Evolutionary conservation across 2,329 filamentous ascomycete genomes (phyloP), one percentile per base, ranked within the genome.

Genomic region (Aspergillus phoenicis): DNA sequence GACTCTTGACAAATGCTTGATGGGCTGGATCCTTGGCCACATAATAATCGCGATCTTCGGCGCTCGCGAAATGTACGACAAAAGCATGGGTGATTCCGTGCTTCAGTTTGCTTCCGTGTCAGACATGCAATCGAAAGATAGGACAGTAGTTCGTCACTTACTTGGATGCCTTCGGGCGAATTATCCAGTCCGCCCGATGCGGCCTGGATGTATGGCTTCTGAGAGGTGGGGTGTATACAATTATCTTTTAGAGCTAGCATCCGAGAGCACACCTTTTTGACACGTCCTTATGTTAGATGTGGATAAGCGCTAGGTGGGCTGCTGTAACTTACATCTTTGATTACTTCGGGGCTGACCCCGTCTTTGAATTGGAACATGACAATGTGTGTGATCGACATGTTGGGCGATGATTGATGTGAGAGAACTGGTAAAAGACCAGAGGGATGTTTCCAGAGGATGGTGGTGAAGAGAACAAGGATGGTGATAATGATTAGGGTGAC

Each of bases 1-100:
- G 43, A 26, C 65, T 81, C 59, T 82, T 77, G n/a, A 85, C 78
- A 65, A 91, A 91, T 0, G 74, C 83, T 38, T 81, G 75, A 70
- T 92, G 89, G 8, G 76, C 83, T 1, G 87, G 87, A 66, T 93
- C 90, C 30, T 85, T 76, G 55, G 84, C 74, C 6, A 89, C 75
- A 70, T 92, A 93, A 68, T 91, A 91, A 62, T 87, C 82, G 51
- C 89, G 80, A 70, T 93, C 89, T 63, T 85, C 83, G 17, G 79
- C 78, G 22, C 73, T 87, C 8, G 83, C 81, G 61, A 93, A 92
- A 66, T 90, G 85, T 22, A 84, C 82, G 2, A 93, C 83, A 64
- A 92, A 92, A 0, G 81, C 87, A 70, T 93, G 89, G 0, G 87
- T 87, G 54, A 89, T 84, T 0, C 84, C 20, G 2, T 20, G 20